A percentile compares a stretch with the other conserved stretches of the same genome.
Evolutionary conservation across 441 rosid species (phyloP).

Genomic region (Gossypium aridum): DNA sequence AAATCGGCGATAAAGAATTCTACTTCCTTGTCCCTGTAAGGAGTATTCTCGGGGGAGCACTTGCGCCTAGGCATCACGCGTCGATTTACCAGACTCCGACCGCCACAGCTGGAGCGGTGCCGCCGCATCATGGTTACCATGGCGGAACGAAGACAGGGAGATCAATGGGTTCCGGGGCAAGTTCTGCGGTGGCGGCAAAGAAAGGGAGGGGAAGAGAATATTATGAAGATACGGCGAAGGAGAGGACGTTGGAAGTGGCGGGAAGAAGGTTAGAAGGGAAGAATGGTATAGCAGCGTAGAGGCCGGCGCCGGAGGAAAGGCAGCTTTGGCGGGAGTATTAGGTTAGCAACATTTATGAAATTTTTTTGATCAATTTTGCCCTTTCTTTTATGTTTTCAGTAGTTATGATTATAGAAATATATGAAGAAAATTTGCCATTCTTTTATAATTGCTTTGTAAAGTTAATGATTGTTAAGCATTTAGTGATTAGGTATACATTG

Average conservation of each 20-base stretch:
- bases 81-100: slow-evolving; percentile 19
- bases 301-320: slow-evolving; percentile 43
- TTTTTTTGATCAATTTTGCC: neutral
- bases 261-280: slow-evolving; percentile 69
- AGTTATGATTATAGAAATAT: neutral
- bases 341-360: slow-evolving; percentile 25
- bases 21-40: slow-evolving; percentile 74
- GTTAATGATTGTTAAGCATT: neutral
- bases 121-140: slow-evolving; percentile 44
- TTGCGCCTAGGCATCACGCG: slow-evolving; percentile 52
- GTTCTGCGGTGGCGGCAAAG: slow-evolving; percentile 20
- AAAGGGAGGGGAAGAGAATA: slow-evolving; percentile 52
- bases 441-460: neutral
- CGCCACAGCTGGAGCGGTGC: neutral
- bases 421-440: neutral
- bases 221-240: slow-evolving; percentile 46
- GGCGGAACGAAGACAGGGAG: slow-evolving; percentile 24
- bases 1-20: slow-evolving; percentile 87
- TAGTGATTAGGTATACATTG: neutral
- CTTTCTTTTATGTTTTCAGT: neutral
- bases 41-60: slow-evolving; percentile 71
- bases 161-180: slow-evolving; percentile 21
- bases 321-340: slow-evolving; percentile 30
- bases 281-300: slow-evolving; percentile 30
- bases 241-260: slow-evolving; percentile 36